Base-by-base conservation (phyloP, 768 basidiomycete species). In the Dioszegia hungarica region DNA sequence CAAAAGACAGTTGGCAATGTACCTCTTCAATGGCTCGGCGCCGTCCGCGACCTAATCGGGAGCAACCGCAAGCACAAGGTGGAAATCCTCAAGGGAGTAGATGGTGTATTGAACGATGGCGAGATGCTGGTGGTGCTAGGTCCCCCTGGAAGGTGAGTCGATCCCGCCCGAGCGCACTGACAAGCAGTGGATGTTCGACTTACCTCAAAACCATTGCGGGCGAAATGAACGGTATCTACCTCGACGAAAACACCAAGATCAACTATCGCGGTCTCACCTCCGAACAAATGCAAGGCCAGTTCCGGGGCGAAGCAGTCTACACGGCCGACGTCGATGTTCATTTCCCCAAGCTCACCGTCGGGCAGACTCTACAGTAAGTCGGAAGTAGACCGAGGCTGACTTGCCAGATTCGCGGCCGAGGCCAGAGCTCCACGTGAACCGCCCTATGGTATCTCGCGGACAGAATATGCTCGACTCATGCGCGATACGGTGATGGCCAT, bases 61-160 rank as follows among this genome's bases (percentile, higher is more conserved):
- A 60, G 55, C 39, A 57, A 60, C 37, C 55, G 64, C 12, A 72
- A 71, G 56, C 47, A 66, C 9, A 75, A 75, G 28, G 66, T 73
- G 11, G 64, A 77, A 60, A 86, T 88, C 44, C 76, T 89, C 33
- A 78, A 79, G 19, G 81, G 79, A 14, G 85, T 88, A 56, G 83
- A 85, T 38, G 87, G 86, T 8, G 78, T 83, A 1, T 79, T 88
- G 11, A 79, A 81, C 3, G 82, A 85, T 0, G 86, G 86, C 14
- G 86, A 89, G 76, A 88, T 89, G 89, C 86, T 88, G n/a, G 40
- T 45, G 20, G 50, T 52, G 5, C 50, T 52, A 11, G 50, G 50
- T 28, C 50, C 50, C n/a, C 50, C 50, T 17, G 50, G 50, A 46
- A 76, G 73, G n/a, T n/a, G n/a, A n/a, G n/a, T n/a, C n/a, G n/a